Base-by-base conservation (phyloP, 306 rosid species). In the Dryas octopetala region DNA sequence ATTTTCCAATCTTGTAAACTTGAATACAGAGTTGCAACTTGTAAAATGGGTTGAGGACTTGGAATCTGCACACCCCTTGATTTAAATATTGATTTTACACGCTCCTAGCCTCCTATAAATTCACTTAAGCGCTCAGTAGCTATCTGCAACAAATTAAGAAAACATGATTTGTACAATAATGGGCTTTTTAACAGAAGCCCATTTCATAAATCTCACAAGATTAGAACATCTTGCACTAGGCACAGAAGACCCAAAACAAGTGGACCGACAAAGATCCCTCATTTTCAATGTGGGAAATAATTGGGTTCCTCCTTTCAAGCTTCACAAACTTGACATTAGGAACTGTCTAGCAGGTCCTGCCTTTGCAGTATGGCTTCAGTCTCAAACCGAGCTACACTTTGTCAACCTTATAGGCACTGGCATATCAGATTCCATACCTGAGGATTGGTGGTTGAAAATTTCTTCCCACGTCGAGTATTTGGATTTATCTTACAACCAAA, bases 251-350 rank as follows among this genome's bases (percentile, higher is more conserved):
- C 1, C 71, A 10, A 19, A 15, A 28, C 38, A 28, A 28, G 38
- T 28, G 38, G 6, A 15, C 7, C 9, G 1, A 13, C 26, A 4
- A 4, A 4, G 7, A 16, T 15, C 62, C 3, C 23, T 70, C 10
- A 16, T 3, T 51, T 70, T 70, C 74, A 40, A 40, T 9, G 9
- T 70, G 38, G 6, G 9, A 16, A 1, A 9, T 16, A 50, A 9
- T 5, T 53, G 74, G 74, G 4, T 41, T 70, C 63, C 74, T 54
- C 62, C 52, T 41, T 70, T 70, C 51, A 6, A n/a, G 63, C 74
- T 70, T 11, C 15, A 52, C 9, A 53, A 11, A 9, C 40, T 70
- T 16, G 0, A 0, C 63, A 53, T 41, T n/a, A 2, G 0, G 0
- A n/a, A 70, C 14, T 53, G 74, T 38, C 7, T 0, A 9, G 62